Evolutionary conservation across 768 basidiomycete species (phyloP).

Genomic region (Russula sp.): DNA sequence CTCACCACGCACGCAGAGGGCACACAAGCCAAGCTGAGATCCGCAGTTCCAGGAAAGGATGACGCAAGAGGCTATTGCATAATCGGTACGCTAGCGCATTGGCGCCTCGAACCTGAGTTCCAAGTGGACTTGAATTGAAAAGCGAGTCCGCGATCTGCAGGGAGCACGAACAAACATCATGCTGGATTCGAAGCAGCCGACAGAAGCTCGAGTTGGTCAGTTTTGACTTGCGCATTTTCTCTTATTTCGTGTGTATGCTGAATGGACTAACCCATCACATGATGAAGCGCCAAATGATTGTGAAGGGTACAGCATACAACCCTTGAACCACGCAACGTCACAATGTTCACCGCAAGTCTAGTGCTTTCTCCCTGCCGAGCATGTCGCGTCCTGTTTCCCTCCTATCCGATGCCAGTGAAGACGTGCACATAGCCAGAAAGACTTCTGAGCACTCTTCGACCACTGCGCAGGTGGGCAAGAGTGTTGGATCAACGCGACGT

Average conservation of each 20-base stretch:
- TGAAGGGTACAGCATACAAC: constrained; percentile 26
- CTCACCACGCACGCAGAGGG: constrained; percentile 48
- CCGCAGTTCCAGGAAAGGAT: constrained; percentile 52
- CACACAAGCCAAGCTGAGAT: constrained; percentile 48
- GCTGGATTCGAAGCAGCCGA: constrained; percentile 88
- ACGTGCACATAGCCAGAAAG: constrained; percentile 21
- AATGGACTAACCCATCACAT: background rate
- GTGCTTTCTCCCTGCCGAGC: constrained; percentile 15
- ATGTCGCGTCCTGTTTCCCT: constrained; percentile 26
- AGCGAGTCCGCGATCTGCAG: constrained; percentile 66
- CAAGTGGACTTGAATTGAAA: constrained; percentile 48
- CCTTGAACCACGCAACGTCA: constrained; percentile 20
- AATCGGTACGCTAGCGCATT: constrained; percentile 49
- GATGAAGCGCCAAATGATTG: constrained; percentile 26
- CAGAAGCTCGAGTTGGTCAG: constrained; percentile 87
- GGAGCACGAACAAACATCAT: constrained; percentile 85
- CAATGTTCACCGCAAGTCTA: constrained; percentile 28
- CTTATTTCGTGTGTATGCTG: background rate
- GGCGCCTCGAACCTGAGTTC: constrained; percentile 52
- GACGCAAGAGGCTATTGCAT: constrained; percentile 53
- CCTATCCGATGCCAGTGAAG: constrained; percentile 26
- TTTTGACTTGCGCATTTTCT: background rate
- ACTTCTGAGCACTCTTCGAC: constrained; percentile 9
- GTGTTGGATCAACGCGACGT: constrained; percentile 25
- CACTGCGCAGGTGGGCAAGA: constrained; percentile 25